Conservation (phyloP, 73 alveolate genomes). For the Paraurostyla sp. region DNA sequence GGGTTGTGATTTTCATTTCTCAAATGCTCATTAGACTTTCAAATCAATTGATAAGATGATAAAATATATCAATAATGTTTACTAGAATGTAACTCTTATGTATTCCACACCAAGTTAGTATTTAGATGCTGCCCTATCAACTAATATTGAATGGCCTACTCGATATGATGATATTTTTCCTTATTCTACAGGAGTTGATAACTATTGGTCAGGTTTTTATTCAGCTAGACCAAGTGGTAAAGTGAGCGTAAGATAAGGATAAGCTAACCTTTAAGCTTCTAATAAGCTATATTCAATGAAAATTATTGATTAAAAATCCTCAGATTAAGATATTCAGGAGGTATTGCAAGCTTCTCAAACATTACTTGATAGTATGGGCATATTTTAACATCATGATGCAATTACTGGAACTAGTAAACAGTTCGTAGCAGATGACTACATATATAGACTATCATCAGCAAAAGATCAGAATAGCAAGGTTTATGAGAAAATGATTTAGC, state of each 20-base stretch:
- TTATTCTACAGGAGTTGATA: slow-evolving; percentile 73
- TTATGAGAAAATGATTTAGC: not conserved
- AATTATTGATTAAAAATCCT: not conserved
- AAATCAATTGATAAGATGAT: slow-evolving; percentile 75
- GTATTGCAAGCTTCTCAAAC: slow-evolving; percentile 49
- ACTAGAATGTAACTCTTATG: slow-evolving; percentile 36
- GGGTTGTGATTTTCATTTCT: slow-evolving; percentile 85
- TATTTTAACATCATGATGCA: slow-evolving; percentile 55
- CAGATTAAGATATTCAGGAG: slow-evolving; percentile 75
- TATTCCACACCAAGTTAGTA: slow-evolving; percentile 84
- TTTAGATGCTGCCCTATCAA: slow-evolving; percentile 57
- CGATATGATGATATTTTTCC: slow-evolving; percentile 88
- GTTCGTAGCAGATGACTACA: slow-evolving; percentile 37
- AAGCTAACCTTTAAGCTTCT: slow-evolving; percentile 3
- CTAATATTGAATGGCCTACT: slow-evolving; percentile 62
- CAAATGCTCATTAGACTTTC: slow-evolving; percentile 73
- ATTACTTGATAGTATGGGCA: slow-evolving; percentile 48
- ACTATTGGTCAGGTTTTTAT: slow-evolving; percentile 96
- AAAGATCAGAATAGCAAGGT: not conserved
- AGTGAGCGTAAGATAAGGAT: slow-evolving; percentile 77
- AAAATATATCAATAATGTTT: slow-evolving; percentile 61
- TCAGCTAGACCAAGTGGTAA: slow-evolving; percentile 90
- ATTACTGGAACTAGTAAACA: slow-evolving; percentile 54
- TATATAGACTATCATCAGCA: not conserved
- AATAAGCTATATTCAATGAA: not conserved